Percentiles rank a stretch among this genome's conserved stretches.
Evolutionary conservation across 2,329 filamentous ascomycete species (phyloP).

Genomic region (Fusarium lateritium): DNA sequence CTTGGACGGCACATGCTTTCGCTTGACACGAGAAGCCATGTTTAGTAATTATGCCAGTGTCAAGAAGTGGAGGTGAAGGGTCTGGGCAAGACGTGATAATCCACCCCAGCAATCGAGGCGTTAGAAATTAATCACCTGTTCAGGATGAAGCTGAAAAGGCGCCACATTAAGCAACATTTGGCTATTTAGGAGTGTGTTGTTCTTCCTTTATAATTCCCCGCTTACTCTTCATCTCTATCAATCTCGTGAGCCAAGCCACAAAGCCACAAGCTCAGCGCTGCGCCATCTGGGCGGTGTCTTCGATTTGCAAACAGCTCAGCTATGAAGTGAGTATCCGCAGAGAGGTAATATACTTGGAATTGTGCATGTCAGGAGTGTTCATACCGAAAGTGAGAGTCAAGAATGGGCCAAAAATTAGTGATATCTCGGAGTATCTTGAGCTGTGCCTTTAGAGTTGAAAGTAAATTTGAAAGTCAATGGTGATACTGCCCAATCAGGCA

Average conservation of each 20-base stretch:
- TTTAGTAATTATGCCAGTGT: neutral
- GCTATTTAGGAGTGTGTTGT: neutral
- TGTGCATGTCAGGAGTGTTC: neutral
- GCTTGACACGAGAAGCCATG: neutral
- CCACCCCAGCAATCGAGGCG: neutral
- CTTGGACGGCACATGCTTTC: too few species aligned
- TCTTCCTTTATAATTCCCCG: neutral
- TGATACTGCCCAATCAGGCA: conserved; percentile 28
- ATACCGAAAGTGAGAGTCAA: neutral
- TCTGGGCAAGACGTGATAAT: conserved; percentile 2
- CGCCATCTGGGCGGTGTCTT: conserved; percentile 3
- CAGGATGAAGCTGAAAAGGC: too few species aligned
- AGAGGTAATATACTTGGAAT: neutral
- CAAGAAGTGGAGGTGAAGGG: neutral
- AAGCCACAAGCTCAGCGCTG: conserved; percentile 16
- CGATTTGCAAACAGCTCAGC: neutral
- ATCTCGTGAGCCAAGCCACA: conserved; percentile 15
- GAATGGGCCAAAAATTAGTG: neutral
- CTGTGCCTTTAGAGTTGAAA: neutral
- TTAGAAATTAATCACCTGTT: too few species aligned
- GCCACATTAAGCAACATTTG: too few species aligned
- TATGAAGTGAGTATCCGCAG: neutral
- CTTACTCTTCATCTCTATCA: neutral
- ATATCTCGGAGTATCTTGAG: neutral
- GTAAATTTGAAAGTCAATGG: conserved; percentile 17